A percentile compares a stretch with the other conserved stretches of the same genome.
These are phyloP conservation scores for Arachis stenosperma DNA, from an alignment of 306 rosid species.

Conservation along the genomic window DNA sequence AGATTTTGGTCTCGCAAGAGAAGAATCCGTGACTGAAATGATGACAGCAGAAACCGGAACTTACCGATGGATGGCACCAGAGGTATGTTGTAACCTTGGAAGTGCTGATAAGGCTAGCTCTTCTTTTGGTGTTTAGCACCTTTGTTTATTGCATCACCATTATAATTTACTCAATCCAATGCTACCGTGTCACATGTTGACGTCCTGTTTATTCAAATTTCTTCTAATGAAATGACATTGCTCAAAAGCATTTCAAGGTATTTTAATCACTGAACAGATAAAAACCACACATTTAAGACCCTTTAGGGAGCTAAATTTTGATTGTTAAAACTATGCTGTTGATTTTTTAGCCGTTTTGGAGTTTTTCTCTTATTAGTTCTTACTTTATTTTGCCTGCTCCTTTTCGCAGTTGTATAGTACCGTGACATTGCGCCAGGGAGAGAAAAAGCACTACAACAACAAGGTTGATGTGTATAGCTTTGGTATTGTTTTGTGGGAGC, in stretches of 20 bases:
- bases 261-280: neutral
- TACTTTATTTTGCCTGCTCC: too few relatives aligned
- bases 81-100: slow-evolving; percentile 54
- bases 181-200: neutral
- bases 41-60: slow-evolving; percentile 99
- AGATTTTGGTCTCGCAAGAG: slow-evolving; percentile 98
- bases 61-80: slow-evolving; percentile 99
- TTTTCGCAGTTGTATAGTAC: slow-evolving; percentile 89
- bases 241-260: neutral
- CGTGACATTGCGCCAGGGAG: slow-evolving; percentile 94
- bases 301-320: neutral
- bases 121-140: slow-evolving; percentile 4
- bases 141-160: neutral
- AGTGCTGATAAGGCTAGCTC: neutral
- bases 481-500: slow-evolving; percentile 97
- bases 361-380: neutral
- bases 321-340: neutral
- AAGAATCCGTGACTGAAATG: slow-evolving; percentile 96
- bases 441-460: slow-evolving; percentile 97
- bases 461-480: slow-evolving; percentile 98
- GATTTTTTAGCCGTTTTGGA: slow-evolving; percentile 8
- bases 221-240: neutral
- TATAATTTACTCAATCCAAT: too few relatives aligned
- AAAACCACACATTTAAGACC: neutral
- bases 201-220: slow-evolving; percentile 2